phyloP scores from a whole-genome alignment of 2,329 filamentous ascomycete genomes.

The Claviceps spartinae region DNA sequence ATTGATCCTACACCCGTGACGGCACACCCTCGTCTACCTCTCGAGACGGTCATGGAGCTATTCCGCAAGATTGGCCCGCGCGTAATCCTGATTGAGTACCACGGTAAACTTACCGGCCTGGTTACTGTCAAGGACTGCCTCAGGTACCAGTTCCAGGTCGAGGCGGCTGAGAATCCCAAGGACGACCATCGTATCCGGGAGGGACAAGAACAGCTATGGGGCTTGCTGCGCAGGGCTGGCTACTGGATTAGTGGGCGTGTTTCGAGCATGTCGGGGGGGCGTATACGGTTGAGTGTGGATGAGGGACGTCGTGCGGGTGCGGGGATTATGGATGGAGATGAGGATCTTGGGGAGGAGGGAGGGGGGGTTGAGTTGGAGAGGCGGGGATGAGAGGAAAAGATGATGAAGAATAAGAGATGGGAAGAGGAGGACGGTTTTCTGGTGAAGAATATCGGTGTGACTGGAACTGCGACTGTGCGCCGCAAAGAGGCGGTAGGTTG shows the following conservation, averaged over 20 bases:
- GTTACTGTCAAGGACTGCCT: slow-evolving; percentile 96
- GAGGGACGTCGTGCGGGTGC: slow-evolving; percentile 32
- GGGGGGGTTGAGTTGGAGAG: slow-evolving; percentile 31
- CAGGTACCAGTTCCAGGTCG: slow-evolving; percentile 93
- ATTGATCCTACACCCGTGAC: slow-evolving; percentile 82
- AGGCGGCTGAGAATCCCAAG: slow-evolving; percentile 64
- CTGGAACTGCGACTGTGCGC: no score
- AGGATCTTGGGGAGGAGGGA: slow-evolving; percentile 27
- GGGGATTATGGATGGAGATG: slow-evolving; percentile 29
- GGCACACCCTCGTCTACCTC: slow-evolving; percentile 76
- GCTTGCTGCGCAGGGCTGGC: slow-evolving; percentile 35
- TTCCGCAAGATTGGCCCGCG: slow-evolving; percentile 96
- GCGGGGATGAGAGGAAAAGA: slow-evolving; percentile 12
- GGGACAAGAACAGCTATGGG: slow-evolving; percentile 54
- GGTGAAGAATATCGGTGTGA: no score
- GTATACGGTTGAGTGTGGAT: slow-evolving; percentile 37
- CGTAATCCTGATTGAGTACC: slow-evolving; percentile 84
- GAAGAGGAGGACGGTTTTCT: no score
- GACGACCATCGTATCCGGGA: slow-evolving; percentile 42
- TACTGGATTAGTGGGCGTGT: slow-evolving; percentile 47
- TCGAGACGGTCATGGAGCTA: slow-evolving; percentile 96
- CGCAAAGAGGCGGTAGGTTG: no score
- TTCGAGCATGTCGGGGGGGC: slow-evolving; percentile 38
- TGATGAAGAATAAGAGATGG: neutral
- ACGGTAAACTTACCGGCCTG: slow-evolving; percentile 67